Evolutionary conservation across 305 asterid species (phyloP).

Genomic region (Euphrasia arctica): DNA sequence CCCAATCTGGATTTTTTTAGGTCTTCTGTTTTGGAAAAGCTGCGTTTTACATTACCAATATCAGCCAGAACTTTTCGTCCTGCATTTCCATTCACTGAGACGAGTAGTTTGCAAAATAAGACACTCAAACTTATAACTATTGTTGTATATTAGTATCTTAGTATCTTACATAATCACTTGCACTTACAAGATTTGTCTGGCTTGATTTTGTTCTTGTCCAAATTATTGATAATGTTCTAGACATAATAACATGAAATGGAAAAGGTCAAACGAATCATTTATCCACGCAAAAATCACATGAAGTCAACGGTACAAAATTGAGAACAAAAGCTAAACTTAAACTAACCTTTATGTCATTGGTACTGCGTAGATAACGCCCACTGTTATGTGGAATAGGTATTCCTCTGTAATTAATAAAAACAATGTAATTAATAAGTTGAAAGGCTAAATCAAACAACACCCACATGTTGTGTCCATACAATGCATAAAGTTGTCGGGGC

Average conservation of each 20-base stretch:
- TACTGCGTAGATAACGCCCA: constrained; percentile 27
- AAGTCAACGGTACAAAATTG: constrained; percentile 1
- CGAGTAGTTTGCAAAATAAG: constrained; percentile 25
- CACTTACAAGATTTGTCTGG: constrained; percentile 43
- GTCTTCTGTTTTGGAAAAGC: constrained; percentile 38
- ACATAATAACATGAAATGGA: constrained; percentile 22
- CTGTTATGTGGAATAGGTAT: constrained; percentile 30
- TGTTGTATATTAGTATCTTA: background rate
- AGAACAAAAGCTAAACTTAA: constrained; percentile 18
- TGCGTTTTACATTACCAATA: constrained; percentile 66
- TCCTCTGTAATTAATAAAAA: constrained; percentile 32
- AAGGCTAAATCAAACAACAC: constrained; percentile 9
- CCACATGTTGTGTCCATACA: constrained; percentile 7
- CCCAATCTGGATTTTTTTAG: constrained; percentile 36
- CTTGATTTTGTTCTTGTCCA: constrained; percentile 51
- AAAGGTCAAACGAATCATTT: constrained; percentile 17
- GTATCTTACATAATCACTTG: constrained; percentile 9
- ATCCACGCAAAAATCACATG: background rate
- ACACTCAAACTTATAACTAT: constrained; percentile 14
- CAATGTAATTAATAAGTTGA: background rate
- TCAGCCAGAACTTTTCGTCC: constrained; percentile 76
- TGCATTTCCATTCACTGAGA: constrained; percentile 52
- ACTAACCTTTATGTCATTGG: constrained; percentile 45
- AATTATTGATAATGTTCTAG: constrained; percentile 41
- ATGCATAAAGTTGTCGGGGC: background rate